These are phyloP conservation scores for Panicum miliaceum DNA, from an alignment of 176 grass and related monocot species.

Conservation along the genomic window DNA sequence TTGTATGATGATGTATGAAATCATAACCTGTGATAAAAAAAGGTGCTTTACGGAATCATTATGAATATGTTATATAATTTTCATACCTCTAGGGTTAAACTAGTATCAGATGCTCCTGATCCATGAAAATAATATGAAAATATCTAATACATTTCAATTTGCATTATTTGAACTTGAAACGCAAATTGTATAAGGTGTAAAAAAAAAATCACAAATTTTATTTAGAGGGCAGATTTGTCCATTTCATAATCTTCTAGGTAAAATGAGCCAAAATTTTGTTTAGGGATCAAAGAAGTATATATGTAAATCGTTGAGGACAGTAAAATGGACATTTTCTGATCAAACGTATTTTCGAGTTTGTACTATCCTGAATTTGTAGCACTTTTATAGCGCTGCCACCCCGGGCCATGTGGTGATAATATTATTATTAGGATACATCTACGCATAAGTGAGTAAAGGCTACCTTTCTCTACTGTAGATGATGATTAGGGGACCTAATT, in stretches of 20 bases:
- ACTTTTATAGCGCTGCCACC: background rate
- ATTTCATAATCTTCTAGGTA: too few species aligned
- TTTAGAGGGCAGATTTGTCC: too few species aligned
- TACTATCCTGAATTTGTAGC: too few species aligned
- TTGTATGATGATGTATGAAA: background rate
- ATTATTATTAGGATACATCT: background rate
- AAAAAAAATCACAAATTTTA: too few species aligned
- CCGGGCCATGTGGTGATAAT: background rate
- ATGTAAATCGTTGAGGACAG: too few species aligned
- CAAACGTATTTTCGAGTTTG: too few species aligned
- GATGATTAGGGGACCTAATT: constrained; percentile 36
- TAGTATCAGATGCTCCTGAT: background rate
- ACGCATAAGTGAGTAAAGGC: background rate
- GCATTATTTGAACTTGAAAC: too few species aligned
- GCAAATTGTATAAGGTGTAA: too few species aligned
- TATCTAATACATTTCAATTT: too few species aligned
- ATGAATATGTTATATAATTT: background rate
- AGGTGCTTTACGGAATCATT: background rate
- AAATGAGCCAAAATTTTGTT: too few species aligned
- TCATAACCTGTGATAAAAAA: background rate
- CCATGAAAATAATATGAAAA: background rate
- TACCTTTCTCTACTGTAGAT: background rate
- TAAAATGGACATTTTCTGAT: too few species aligned
- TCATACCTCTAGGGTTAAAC: background rate
- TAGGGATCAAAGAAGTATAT: too few species aligned